Evolutionary conservation across 208 protist species (phyloP).

Genomic region (Trypanosoma mega): DNA sequence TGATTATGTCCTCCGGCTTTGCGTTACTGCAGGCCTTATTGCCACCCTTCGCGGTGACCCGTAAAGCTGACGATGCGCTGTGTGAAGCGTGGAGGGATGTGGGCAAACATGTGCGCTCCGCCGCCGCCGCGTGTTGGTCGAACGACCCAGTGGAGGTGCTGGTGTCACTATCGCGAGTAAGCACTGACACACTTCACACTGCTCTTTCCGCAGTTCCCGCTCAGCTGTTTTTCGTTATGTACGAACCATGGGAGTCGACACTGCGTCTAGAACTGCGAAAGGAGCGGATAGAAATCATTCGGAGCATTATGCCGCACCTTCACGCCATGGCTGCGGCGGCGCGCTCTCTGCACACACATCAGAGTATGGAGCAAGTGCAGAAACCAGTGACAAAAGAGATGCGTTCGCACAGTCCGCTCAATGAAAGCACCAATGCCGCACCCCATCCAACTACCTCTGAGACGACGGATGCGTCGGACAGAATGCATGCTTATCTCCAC

Average conservation of each 20-base stretch:
- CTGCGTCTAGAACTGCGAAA: constrained; percentile 53
- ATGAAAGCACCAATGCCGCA: background rate
- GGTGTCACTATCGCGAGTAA: constrained; percentile 29
- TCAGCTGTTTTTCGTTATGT: constrained; percentile 47
- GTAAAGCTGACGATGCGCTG: constrained; percentile 35
- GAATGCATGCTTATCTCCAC: constrained; percentile 18
- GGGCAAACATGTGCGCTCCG: constrained; percentile 27
- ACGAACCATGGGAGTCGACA: constrained; percentile 59
- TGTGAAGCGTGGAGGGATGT: constrained; percentile 31
- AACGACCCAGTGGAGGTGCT: constrained; percentile 45
- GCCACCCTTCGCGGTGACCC: constrained; percentile 33
- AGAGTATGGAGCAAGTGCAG: background rate
- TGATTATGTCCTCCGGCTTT: constrained; percentile 37
- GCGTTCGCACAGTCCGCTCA: background rate
- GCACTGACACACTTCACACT: constrained; percentile 39
- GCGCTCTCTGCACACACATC: constrained; percentile 27
- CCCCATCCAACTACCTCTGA: background rate
- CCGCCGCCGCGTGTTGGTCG: constrained; percentile 44
- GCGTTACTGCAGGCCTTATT: constrained; percentile 44
- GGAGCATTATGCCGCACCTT: constrained; percentile 37
- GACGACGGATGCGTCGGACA: constrained; percentile 9
- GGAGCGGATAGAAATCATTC: constrained; percentile 40
- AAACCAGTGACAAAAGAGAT: background rate
- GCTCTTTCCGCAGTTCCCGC: constrained; percentile 21
- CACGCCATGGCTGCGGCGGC: constrained; percentile 40